Conservation (phyloP, 129 eudicot genomes). For the Glebionis coronaria region DNA sequence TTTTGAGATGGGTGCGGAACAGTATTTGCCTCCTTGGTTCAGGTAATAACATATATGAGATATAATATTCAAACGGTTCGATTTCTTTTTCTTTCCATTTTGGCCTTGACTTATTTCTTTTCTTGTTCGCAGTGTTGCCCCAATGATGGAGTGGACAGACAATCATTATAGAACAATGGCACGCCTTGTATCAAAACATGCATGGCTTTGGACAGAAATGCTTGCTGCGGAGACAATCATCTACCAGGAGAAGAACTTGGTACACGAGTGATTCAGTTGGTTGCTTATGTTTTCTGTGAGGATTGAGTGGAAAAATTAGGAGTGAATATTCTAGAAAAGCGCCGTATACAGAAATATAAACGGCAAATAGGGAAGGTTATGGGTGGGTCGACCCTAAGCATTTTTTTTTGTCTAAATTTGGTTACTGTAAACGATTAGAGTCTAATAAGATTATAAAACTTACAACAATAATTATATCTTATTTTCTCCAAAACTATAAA, state of each 20-base stretch:
- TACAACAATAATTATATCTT: too few species aligned
- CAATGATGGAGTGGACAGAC: constrained; percentile 98
- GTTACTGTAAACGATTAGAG: too few species aligned
- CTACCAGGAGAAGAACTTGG: constrained; percentile 78
- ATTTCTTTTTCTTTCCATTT: background rate
- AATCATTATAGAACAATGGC: constrained; percentile 81
- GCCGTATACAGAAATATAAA: background rate
- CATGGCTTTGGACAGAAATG: constrained; percentile 98
- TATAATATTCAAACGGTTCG: background rate
- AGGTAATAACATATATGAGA: constrained; percentile 43
- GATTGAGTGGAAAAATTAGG: constrained; percentile 9
- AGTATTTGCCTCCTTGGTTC: constrained; percentile 85
- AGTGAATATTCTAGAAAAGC: background rate
- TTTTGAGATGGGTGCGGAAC: constrained; percentile 54
- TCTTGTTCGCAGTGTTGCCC: constrained; percentile 68
- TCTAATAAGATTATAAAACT: too few species aligned
- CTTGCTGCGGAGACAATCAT: constrained; percentile 96
- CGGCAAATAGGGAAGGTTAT: constrained; percentile 3
- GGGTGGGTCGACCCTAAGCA: too few species aligned
- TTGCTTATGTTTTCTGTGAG: constrained; percentile 15
- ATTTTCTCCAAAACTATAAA: too few species aligned
- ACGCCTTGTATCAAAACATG: constrained; percentile 78
- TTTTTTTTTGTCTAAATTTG: too few species aligned
- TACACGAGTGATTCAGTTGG: constrained; percentile 28
- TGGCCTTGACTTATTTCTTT: constrained; percentile 9